phyloP scores from a whole-genome alignment of 345 rosid genomes.

The Eucalyptus microcorys region DNA sequence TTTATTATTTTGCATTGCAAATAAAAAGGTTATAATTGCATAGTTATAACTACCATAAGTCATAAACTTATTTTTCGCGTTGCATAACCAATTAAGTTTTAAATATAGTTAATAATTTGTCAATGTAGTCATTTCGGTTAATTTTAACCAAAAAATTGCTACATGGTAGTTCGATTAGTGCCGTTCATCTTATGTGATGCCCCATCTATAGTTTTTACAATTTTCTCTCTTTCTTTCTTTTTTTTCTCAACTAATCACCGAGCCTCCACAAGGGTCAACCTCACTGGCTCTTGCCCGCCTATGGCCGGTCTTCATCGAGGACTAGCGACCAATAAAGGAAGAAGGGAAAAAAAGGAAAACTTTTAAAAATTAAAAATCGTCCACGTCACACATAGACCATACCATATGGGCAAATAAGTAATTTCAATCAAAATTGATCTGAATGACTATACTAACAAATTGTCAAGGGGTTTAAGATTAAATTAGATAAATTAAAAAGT shows the following conservation, averaged over 20 bases:
- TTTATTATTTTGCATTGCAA: too few relatives aligned
- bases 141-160: neutral
- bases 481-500: neutral
- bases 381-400: neutral
- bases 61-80: neutral
- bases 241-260: fast-evolving
- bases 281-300: fast-evolving
- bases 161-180: fast-evolving
- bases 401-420: fast-evolving
- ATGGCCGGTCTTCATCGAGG: neutral
- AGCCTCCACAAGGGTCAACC: neutral
- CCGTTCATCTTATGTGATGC: fast-evolving
- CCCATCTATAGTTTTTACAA: neutral
- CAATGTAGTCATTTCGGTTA: fast-evolving
- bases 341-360: neutral
- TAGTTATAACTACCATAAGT: neutral
- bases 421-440: neutral
- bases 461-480: fast-evolving
- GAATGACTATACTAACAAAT: fast-evolving
- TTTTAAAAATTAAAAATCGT: neutral
- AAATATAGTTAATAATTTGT: neutral
- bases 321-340: neutral
- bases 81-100: neutral
- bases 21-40: too few relatives aligned
- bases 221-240: neutral